Base-by-base conservation (phyloP, 2,329 filamentous ascomycete genomes). In the Neopestalotiopsis rosae region DNA sequence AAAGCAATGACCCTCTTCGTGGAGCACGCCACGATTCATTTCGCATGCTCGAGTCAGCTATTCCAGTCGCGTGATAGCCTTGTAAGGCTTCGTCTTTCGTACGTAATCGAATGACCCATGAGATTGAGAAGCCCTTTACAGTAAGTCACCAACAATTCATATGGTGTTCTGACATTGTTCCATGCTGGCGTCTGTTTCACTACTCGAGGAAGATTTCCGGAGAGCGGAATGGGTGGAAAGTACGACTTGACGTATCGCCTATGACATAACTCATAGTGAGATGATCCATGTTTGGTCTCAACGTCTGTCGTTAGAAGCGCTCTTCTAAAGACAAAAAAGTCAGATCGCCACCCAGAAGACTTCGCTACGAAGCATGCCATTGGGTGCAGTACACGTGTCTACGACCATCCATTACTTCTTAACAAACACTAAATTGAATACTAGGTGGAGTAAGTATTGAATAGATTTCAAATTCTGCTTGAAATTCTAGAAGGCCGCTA, bases 401-500 rank as follows among this genome's bases (percentile, higher is more conserved):
- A 7, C 17, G n/a, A 52, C 45, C n/a, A 52, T 10, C 45, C 9
- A 9, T 17, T 17, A 52, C 17, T 52, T n/a, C 34, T 38, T 38
- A 9, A 20, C 45, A n/a, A 52, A 52, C 17, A 52, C 45, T 52
- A 49, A 52, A 24, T 20, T 28, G 17, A 52, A 52, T 52, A 52
- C 45, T 20, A 52, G 17, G 45, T n/a, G 17, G 45, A 52, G 45
- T 20, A 20, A 7, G n/a, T n/a, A 14, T n/a, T 52, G 45, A 52
- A 20, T 52, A 52, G 3, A 52, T n/a, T 17, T 52, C 45, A 20
- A 52, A 52, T 20, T 52, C 45, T 52, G 34, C 34, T 20, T 52
- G 45, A 9, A 52, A 52, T 52, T 52, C 45, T 52, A 52, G 45
- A 52, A 52, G 45, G 45, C 45, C 45, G 45, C 45, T 52, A 52